Conservation (phyloP, 2,329 filamentous ascomycete species). For the Canariomyces notabilis region DNA sequence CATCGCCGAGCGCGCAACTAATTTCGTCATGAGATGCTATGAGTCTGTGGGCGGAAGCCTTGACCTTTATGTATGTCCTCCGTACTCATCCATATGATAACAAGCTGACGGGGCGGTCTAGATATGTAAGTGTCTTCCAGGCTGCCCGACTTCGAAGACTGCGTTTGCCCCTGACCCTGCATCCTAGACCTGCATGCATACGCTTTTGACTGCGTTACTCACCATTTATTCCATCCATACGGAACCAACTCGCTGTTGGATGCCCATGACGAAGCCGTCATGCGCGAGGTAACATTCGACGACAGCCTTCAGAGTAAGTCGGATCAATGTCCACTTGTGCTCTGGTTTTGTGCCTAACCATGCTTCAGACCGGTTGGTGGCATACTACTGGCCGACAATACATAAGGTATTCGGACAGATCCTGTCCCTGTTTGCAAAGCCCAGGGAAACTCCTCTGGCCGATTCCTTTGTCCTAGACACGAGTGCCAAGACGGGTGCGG, state of each 20-base stretch:
- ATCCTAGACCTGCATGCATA: slow-evolving; percentile 53
- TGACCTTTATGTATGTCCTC: slow-evolving; percentile 55
- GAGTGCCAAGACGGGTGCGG: slow-evolving; percentile 40
- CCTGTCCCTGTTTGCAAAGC: slow-evolving; percentile 46
- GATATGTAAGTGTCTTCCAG: slow-evolving; percentile 17
- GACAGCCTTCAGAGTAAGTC: slow-evolving; percentile 60
- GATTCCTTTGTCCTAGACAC: slow-evolving; percentile 54
- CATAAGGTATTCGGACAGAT: slow-evolving; percentile 43
- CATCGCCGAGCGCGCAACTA: slow-evolving; percentile 51
- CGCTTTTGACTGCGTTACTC: slow-evolving; percentile 63
- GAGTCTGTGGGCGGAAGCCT: slow-evolving; percentile 41
- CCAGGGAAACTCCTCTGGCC: slow-evolving; percentile 53
- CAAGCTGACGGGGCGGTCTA: slow-evolving; percentile 9
- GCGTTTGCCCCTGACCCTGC: not conserved
- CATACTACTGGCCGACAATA: slow-evolving; percentile 51
- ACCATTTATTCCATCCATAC: slow-evolving; percentile 64
- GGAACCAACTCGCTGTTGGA: slow-evolving; percentile 56
- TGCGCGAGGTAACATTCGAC: slow-evolving; percentile 64
- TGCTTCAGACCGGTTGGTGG: slow-evolving; percentile 50
- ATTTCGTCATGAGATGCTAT: slow-evolving; percentile 51
- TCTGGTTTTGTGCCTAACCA: slow-evolving; percentile 1
- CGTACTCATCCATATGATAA: slow-evolving; percentile 10
- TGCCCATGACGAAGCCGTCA: slow-evolving; percentile 55
- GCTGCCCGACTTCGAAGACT: not conserved
- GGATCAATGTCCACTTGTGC: not conserved